Conservation (phyloP, 108 stramenopile species). For the Cyclotella baltica region DNA sequence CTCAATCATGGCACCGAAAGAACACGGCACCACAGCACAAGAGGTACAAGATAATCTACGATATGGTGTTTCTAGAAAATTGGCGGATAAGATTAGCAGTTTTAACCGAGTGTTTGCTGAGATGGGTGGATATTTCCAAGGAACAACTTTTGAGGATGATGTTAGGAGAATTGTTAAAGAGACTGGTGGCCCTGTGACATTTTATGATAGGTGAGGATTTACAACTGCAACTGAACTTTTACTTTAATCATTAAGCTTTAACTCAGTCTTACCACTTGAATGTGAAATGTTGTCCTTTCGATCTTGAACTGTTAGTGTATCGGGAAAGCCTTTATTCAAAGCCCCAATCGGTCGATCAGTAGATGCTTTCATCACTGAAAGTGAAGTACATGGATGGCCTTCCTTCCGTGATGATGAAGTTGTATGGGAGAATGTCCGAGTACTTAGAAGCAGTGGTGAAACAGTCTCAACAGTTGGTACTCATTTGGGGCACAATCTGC, state of each 20-base stretch:
- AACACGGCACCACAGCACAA: constrained; percentile 68
- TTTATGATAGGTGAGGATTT: constrained; percentile 58
- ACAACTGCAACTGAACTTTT: neutral
- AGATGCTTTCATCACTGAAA: constrained; percentile 59
- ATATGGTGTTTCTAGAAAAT: constrained; percentile 59
- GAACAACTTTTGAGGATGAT: constrained; percentile 37
- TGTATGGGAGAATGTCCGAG: constrained; percentile 91
- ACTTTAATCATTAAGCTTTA: neutral
- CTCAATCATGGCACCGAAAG: constrained; percentile 64
- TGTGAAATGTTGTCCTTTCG: too few species aligned
- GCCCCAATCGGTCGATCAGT: constrained; percentile 62
- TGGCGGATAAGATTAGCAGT: constrained; percentile 79
- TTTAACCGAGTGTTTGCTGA: constrained; percentile 73
- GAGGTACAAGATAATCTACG: constrained; percentile 74
- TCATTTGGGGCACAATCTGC: constrained; percentile 85
- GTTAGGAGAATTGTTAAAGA: constrained; percentile 18
- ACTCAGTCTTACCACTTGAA: too few species aligned
- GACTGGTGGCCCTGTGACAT: constrained; percentile 43
- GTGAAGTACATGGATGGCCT: constrained; percentile 75
- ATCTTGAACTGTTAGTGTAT: constrained; percentile 21
- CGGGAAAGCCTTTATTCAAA: constrained; percentile 36
- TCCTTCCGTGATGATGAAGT: constrained; percentile 70
- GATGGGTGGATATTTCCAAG: constrained; percentile 44
- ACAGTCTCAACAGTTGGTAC: constrained; percentile 86
- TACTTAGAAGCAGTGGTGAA: constrained; percentile 82